phyloP scores from a whole-genome alignment of 2,329 filamentous ascomycete species.

The Alternaria angustiovoidea region DNA sequence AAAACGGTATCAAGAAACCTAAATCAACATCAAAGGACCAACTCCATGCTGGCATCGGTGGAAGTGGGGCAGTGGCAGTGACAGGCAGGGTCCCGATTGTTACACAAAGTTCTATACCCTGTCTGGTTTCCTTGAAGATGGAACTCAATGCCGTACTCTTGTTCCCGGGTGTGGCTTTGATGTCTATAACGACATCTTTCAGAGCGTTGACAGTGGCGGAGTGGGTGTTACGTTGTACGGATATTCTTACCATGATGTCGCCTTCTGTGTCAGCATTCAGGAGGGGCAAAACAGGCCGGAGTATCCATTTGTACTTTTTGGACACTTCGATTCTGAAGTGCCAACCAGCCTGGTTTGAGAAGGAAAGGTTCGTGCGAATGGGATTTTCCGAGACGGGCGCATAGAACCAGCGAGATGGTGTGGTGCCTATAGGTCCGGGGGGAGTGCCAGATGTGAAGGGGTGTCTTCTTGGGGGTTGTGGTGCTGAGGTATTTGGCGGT shows the following conservation, averaged over 20 bases:
- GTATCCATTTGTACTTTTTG: background rate
- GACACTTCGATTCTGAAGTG: slow-evolving; percentile 1
- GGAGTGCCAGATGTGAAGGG: background rate
- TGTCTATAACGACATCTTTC: background rate
- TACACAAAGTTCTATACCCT: background rate
- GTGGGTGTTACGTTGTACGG: background rate
- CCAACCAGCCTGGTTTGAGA: slow-evolving; percentile 10
- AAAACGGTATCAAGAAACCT: background rate
- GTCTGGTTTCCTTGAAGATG: background rate
- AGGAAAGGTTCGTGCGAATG: slow-evolving; percentile 1
- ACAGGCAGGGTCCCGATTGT: background rate
- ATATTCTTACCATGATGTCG: background rate
- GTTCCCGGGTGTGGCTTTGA: background rate
- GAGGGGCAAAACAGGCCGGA: background rate
- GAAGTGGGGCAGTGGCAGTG: background rate
- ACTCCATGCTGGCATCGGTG: background rate
- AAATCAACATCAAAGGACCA: background rate
- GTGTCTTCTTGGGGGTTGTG: background rate
- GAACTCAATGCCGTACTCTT: background rate
- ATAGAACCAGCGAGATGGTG: background rate
- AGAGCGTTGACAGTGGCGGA: background rate
- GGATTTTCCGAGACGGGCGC: background rate
- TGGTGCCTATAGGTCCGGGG: background rate
- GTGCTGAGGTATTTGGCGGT: background rate
- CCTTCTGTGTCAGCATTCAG: background rate